These are phyloP conservation scores for Amylocarpus encephaloides DNA, from an alignment of 2,329 filamentous ascomycete species.

Conservation along the genomic window DNA sequence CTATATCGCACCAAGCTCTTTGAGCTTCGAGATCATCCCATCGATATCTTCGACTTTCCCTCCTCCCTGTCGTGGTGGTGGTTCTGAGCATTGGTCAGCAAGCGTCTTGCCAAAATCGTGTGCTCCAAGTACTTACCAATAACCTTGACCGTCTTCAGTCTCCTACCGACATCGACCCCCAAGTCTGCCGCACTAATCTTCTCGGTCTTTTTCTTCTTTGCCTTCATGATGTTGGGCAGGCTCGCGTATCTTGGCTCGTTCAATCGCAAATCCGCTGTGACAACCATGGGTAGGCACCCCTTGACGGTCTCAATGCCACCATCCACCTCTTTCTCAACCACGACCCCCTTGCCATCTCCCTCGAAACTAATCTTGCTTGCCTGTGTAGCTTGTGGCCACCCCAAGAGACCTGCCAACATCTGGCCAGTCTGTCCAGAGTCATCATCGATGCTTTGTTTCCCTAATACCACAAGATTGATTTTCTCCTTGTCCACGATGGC, in stretches of 20 bases:
- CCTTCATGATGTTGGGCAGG: conserved; percentile 99
- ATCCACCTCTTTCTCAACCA: conserved; percentile 87
- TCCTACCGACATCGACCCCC: conserved; percentile 65
- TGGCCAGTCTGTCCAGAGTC: conserved; percentile 94
- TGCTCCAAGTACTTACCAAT: conserved; percentile 49
- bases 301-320: conserved; percentile 86
- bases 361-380: conserved; percentile 75
- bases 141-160: conserved; percentile 88
- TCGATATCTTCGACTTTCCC: conserved; percentile 97
- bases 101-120: background rate
- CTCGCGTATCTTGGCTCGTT: conserved; percentile 95
- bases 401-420: conserved; percentile 90
- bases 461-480: conserved; percentile 85
- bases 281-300: conserved; percentile 81
- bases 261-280: conserved; percentile 89
- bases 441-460: conserved; percentile 98
- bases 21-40: conserved; percentile 86
- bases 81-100: conserved; percentile 51
- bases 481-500: conserved; percentile 76
- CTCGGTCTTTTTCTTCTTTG: conserved; percentile 98
- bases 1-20: conserved; percentile 75
- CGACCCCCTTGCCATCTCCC: conserved; percentile 60
- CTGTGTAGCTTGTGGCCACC: conserved; percentile 93
- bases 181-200: conserved; percentile 85
- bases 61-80: conserved; percentile 78